Evolutionary conservation across 208 protist species (phyloP).

Genomic region (Naegleria gruberi): DNA sequence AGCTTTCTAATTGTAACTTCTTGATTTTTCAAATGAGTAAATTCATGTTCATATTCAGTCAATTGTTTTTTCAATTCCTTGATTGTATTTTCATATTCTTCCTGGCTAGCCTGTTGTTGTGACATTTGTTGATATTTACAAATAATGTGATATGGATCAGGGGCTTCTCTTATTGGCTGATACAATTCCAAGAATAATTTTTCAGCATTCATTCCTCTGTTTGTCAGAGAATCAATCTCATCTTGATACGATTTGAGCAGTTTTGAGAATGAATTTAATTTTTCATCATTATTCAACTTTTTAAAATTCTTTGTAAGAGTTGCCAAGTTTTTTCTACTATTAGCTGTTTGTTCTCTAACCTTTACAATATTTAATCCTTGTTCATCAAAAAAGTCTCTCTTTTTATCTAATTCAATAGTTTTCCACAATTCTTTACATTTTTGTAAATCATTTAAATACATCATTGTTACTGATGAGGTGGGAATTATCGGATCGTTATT

Average conservation of each 20-base stretch:
- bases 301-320: slow-evolving; percentile 17
- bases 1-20: slow-evolving; percentile 11
- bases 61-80: background rate
- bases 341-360: background rate
- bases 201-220: background rate
- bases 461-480: background rate
- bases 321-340: background rate
- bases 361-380: background rate
- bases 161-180: background rate
- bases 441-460: background rate
- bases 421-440: background rate
- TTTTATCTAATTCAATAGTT: slow-evolving; percentile 11
- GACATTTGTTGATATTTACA: background rate
- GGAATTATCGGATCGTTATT: background rate
- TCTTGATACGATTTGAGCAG: slow-evolving; percentile 18
- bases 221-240: slow-evolving; percentile 16
- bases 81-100: slow-evolving; percentile 3
- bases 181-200: slow-evolving; percentile 10
- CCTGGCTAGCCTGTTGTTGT: background rate
- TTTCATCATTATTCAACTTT: slow-evolving; percentile 15
- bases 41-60: slow-evolving; percentile 18
- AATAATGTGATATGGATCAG: slow-evolving; percentile 13
- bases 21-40: slow-evolving; percentile 22
- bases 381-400: background rate
- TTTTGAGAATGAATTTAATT: background rate